Conservation (phyloP, 768 basidiomycete species). For the Mycena maculata region DNA sequence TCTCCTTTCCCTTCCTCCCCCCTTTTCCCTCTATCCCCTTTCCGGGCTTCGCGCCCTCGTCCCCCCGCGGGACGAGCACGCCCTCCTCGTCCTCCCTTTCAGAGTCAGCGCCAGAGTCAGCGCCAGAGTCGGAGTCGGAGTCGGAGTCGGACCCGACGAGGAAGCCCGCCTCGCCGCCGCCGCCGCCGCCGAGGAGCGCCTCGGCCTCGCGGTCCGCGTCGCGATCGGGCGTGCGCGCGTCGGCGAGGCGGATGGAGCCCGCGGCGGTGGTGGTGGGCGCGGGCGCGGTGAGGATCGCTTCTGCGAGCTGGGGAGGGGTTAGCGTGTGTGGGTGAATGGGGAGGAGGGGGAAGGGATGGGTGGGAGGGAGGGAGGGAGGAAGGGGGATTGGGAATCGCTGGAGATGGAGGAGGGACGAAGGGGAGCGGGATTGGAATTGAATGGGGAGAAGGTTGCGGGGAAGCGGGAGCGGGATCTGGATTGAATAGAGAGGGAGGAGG, state of each 20-base stretch:
- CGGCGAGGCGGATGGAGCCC: conserved; percentile 55
- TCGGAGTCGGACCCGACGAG: conserved; percentile 18
- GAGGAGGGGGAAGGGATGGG: background rate
- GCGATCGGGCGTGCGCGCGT: conserved; percentile 52
- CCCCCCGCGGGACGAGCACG: background rate
- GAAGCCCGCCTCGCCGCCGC: conserved; percentile 27
- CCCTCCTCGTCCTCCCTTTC: background rate
- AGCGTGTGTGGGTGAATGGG: background rate
- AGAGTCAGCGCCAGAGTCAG: background rate
- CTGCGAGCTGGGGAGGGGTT: conserved; percentile 68
- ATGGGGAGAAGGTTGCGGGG: too few species aligned
- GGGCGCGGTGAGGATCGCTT: conserved; percentile 84
- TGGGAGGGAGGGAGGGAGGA: background rate
- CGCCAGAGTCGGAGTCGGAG: conserved; percentile 7
- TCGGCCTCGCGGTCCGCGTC: conserved; percentile 45
- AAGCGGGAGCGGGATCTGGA: too few species aligned
- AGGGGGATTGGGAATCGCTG: background rate
- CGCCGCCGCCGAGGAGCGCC: too few species aligned
- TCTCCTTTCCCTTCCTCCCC: background rate
- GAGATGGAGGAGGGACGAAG: background rate
- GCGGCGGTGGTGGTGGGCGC: conserved; percentile 45
- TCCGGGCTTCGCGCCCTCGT: background rate
- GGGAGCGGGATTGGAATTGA: too few species aligned
- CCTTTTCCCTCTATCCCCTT: background rate
- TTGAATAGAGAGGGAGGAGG: too few species aligned